Evolutionary conservation across 495 filamentous ascomycete species (phyloP).

Genomic region (Penicillium chermesinum): DNA sequence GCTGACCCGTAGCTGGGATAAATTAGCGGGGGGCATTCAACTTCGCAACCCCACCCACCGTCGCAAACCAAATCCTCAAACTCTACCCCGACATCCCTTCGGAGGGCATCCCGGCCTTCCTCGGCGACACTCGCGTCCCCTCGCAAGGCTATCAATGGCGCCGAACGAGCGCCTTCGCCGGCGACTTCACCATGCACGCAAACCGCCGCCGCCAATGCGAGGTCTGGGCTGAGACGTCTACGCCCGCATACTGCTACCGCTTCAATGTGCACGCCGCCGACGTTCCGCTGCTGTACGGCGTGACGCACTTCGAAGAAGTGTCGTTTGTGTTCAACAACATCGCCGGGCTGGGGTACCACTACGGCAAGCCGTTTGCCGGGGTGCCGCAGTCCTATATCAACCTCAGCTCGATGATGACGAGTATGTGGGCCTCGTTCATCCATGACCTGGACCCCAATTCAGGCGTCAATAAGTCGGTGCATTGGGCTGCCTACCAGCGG

Average conservation of each 20-base stretch:
- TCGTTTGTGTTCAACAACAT: conserved; percentile 58
- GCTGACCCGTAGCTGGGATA: not conserved
- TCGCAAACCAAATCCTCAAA: conserved; percentile 40
- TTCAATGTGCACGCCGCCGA: conserved; percentile 51
- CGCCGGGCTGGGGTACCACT: conserved; percentile 44
- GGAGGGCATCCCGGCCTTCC: conserved; percentile 39
- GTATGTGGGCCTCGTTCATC: conserved; percentile 53
- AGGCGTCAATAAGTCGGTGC: conserved; percentile 23
- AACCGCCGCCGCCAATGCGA: conserved; percentile 51
- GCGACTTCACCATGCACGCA: conserved; percentile 53
- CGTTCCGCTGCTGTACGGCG: conserved; percentile 30
- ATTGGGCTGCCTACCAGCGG: conserved; percentile 43
- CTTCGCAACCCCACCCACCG: conserved; percentile 24
- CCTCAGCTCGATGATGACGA: conserved; percentile 48
- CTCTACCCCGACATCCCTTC: conserved; percentile 48
- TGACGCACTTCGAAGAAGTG: conserved; percentile 58
- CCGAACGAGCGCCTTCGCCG: conserved; percentile 48
- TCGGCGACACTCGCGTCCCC: conserved; percentile 37
- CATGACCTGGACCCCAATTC: conserved; percentile 47
- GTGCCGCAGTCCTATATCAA: conserved; percentile 39
- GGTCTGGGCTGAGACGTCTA: conserved; percentile 40
- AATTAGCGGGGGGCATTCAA: conserved; percentile 22
- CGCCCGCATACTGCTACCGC: conserved; percentile 56
- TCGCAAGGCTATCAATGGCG: conserved; percentile 43
- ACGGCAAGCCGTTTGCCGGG: conserved; percentile 43